Base-by-base conservation (phyloP, 345 rosid genomes). In the Clausena lansium region DNA sequence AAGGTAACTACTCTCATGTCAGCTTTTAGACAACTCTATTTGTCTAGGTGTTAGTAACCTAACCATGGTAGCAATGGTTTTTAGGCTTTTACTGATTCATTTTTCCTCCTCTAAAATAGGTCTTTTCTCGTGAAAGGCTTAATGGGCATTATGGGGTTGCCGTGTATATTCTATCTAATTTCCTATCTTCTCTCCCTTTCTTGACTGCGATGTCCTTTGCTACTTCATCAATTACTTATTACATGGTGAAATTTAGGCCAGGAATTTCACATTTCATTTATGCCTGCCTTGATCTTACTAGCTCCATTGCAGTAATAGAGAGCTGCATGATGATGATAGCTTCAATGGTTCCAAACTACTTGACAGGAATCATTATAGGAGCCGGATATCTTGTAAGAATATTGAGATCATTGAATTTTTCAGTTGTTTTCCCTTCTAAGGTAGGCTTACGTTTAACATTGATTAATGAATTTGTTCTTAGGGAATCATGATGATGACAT, bases 321-420 rank as follows among this genome's bases (percentile, higher is more conserved):
- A 85, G 89, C 83, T 83, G 87, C 84, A 86, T 86, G 89, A 86
- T 88, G 88, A 79, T 84, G 39, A 85, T 88, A 78, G 89, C 91
- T 72, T 80, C 91, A 10, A 33, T 88, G 35, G 91, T 88, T 76
- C 88, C 89, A 76, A 88, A 88, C 85, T 88, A 75, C 86, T 39
- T 88, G 59, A 83, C 76, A 81, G 91, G 91, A 69, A 28, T 88
- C 82, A 78, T 86, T 19, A 39, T 86, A 39, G 89, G 89, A 81
- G 81, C 88, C 1, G 89, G 87, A 60, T 86, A 83, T 70, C 80
- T 88, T 30, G 91, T 88, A 82, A 83, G 91, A 74, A 78, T 7
- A 66, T 15, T 17, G 7, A 66, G 36, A 41, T 70, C 22, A 75
- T 24, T 10, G 50, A 33, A 67, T 7, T 59, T 72, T 7, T 25